Evolutionary conservation across 208 protist species (phyloP), one percentile per base, ranked within the genome.

Genomic region (Phytomonas francai): DNA sequence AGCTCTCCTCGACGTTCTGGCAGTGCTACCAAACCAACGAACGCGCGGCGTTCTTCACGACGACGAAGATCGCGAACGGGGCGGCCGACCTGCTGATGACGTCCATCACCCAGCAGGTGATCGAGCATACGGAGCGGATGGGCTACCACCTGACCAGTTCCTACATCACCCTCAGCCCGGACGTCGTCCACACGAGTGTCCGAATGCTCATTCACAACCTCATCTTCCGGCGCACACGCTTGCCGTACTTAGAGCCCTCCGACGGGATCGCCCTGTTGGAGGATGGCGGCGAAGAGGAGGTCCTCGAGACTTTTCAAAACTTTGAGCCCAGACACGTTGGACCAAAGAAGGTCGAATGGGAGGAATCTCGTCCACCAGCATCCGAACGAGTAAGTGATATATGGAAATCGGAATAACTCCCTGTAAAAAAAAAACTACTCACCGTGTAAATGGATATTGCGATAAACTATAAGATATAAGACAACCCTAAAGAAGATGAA

Each of bases 1-100:
- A 90, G 73, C 79, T 95, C 6, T 91, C 86, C 61, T 92, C 86
- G 6, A 95, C 89, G 5, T 95, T 91, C 71, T 95, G 89, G 87
- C 89, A 95, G 75, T 89, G 83, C 76, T 92, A 92, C 65, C 89
- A 94, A 71, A 94, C 89, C 1, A 87, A 87, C 64, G 89, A 92
- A 74, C 72, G 89, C 7, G 85, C 89, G n/a, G 82, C 76, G 19
- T 94, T 94, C 67, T 94, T 94, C 62, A 81, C 86, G 31, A 94
- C 89, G 22, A 94, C 89, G 9, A 91, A 92, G 67, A 78, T 94
- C 31, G 89, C 89, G 9, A 92, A 94, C 68, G 89, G 89, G 51
- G 86, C 86, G 16, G 89, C 89, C 0, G 89, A 91, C 64, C 80
- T 94, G 33, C 74, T 94, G 22, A 92, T 86, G 27, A 94, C 89